Evolutionary conservation across 2,329 filamentous ascomycete genomes (phyloP).

Genomic region (Arthrobotrys sinensis): DNA sequence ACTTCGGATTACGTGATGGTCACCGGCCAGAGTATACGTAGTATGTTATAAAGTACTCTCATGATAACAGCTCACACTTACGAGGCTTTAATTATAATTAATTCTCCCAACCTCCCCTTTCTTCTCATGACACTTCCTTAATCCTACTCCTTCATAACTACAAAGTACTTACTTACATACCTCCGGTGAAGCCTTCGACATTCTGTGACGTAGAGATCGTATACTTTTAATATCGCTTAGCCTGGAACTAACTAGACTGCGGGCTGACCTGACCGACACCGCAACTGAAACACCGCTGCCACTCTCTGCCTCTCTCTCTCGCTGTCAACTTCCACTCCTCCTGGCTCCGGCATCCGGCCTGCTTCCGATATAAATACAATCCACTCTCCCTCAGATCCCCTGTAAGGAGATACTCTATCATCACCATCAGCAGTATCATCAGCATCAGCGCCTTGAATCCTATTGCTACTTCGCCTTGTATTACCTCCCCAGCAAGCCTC

Average conservation of each 20-base stretch:
- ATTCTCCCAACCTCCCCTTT: conserved; percentile 7
- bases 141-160: not conserved
- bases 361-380: conserved; percentile 42
- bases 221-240: conserved; percentile 24
- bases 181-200: not conserved
- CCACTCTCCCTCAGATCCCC: conserved; percentile 29
- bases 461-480: conserved; percentile 29
- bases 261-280: conserved; percentile 17
- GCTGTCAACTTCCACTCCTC: conserved; percentile 21
- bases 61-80: not conserved
- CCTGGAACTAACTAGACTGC: conserved; percentile 1
- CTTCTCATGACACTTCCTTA: too few relatives aligned
- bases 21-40: too few relatives aligned
- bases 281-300: conserved; percentile 3
- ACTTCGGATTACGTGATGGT: conserved; percentile 21
- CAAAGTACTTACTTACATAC: not conserved
- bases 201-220: conserved; percentile 13
- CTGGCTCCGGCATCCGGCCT: conserved; percentile 30
- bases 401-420: conserved; percentile 10
- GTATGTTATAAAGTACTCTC: not conserved
- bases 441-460: not conserved
- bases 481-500: conserved; percentile 24
- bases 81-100: not conserved
- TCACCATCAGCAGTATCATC: not conserved
- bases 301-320: not conserved